Base-by-base conservation (phyloP, 352 stramenopile species). In the Elongisporangium anandrum region DNA sequence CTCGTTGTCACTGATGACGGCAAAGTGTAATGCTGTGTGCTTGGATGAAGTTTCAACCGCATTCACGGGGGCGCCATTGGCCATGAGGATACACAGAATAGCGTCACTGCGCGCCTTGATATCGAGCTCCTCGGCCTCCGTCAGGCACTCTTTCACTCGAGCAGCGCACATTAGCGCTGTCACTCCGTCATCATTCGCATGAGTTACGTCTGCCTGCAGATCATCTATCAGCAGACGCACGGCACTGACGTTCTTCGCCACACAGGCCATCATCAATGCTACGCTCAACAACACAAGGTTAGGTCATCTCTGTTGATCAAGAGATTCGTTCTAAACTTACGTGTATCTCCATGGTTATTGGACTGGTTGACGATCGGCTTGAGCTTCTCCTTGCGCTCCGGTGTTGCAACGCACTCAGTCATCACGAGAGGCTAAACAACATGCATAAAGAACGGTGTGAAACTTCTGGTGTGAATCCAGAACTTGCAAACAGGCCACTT, bases 241-340 rank as follows among this genome's bases (percentile, higher is more conserved):
- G 3, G 75, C 82, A 4, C 52, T 64, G 7, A 74, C 70, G 52
- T 89, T 87, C 68, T 95, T 95, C 13, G 79, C 79, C 34, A 92
- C 85, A 22, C 86, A 90, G 21, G 86, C 86, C 74, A 95, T 90
- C 86, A 95, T 95, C 13, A 95, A 65, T 24, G 86, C 86, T 95
- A 54, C 4, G 56, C 0, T 38, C 56, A 8, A 8, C 9, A 2
- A 9, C 4, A 41, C 6, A 41, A 41, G 29, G 29, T 41, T 15
- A 41, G 29, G 4, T 41, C 5, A 2, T 41, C 5, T 8, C 4
- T 15, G 29, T 41, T 8, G 4, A 15, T 4, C 29, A 41, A 2
- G 29, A 9, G 29, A 41, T 8, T 34, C 19, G 15, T 6, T 10
- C n/a, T 13, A 0, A 23, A 65, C 65, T 54, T 64, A 95, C 86